Evolutionary conservation across 2,329 filamentous ascomycete species (phyloP).

Genomic region (Paramyrothecium sp.): DNA sequence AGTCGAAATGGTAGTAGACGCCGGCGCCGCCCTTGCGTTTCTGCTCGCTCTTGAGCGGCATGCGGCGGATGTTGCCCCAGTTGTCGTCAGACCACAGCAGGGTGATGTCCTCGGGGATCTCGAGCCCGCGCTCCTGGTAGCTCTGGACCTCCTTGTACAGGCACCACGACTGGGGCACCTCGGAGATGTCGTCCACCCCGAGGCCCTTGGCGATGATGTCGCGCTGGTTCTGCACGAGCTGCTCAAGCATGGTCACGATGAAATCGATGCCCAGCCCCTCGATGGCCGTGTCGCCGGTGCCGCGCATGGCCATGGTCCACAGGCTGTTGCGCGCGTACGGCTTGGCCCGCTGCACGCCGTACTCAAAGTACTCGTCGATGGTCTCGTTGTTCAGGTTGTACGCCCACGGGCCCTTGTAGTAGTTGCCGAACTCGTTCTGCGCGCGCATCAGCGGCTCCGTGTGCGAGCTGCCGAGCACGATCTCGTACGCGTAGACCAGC

Average conservation of each 20-base stretch:
- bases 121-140: conserved; percentile 60
- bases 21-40: conserved; percentile 55
- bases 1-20: conserved; percentile 60
- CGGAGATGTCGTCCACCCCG: conserved; percentile 8
- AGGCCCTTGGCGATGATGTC: conserved; percentile 18
- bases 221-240: conserved; percentile 32
- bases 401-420: conserved; percentile 62
- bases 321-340: conserved; percentile 63
- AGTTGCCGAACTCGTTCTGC: conserved; percentile 53
- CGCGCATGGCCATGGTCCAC: conserved; percentile 70
- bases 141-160: conserved; percentile 66
- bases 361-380: conserved; percentile 66
- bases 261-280: conserved; percentile 41
- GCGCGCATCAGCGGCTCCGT: conserved; percentile 69
- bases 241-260: conserved; percentile 13
- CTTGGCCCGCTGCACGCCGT: conserved; percentile 63
- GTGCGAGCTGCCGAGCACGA: conserved; percentile 72
- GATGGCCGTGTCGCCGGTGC: conserved; percentile 65
- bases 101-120: conserved; percentile 61
- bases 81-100: conserved; percentile 65
- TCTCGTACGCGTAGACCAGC: conserved; percentile 69
- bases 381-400: conserved; percentile 69
- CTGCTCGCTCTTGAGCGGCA: conserved; percentile 54
- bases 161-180: conserved; percentile 54
- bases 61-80: conserved; percentile 57